phyloP scores from a whole-genome alignment of 768 basidiomycete genomes.

The Lactarius sp. region DNA sequence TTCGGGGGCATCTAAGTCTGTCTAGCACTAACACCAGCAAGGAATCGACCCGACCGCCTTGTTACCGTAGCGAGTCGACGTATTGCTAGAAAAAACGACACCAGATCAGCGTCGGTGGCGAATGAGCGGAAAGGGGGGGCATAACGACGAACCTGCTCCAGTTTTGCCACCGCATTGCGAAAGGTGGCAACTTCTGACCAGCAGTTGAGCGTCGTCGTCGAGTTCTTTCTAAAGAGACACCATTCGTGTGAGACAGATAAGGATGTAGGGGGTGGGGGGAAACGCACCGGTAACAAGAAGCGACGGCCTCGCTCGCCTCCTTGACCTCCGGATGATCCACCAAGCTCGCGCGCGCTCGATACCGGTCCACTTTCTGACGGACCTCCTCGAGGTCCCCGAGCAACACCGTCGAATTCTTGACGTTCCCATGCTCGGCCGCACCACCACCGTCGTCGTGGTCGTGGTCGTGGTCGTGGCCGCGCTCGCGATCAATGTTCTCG shows the following conservation, averaged over 20 bases:
- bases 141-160: conserved; percentile 59
- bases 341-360: conserved; percentile 52
- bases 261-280: not conserved
- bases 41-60: not conserved
- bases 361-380: conserved; percentile 64
- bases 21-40: not conserved
- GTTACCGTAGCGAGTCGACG: conserved; percentile 45
- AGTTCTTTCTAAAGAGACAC: conserved; percentile 35
- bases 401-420: conserved; percentile 58
- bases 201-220: conserved; percentile 59
- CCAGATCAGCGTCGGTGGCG: conserved; percentile 1
- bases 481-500: conserved; percentile 82
- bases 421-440: conserved; percentile 32
- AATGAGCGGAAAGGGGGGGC: not conserved
- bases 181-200: conserved; percentile 69
- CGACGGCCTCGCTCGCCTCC: conserved; percentile 52
- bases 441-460: conserved; percentile 24
- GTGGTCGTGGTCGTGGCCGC: conserved; percentile 36
- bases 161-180: conserved; percentile 57
- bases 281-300: conserved; percentile 70
- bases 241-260: too few relatives aligned
- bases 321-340: conserved; percentile 53
- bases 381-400: conserved; percentile 75
- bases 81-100: conserved; percentile 46
- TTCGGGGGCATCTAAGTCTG: not conserved